Evolutionary conservation across 1,284 basidiomycete genomes (phyloP), one percentile per base, ranked within the genome.

Genomic region (Moniliophthora roreri): DNA sequence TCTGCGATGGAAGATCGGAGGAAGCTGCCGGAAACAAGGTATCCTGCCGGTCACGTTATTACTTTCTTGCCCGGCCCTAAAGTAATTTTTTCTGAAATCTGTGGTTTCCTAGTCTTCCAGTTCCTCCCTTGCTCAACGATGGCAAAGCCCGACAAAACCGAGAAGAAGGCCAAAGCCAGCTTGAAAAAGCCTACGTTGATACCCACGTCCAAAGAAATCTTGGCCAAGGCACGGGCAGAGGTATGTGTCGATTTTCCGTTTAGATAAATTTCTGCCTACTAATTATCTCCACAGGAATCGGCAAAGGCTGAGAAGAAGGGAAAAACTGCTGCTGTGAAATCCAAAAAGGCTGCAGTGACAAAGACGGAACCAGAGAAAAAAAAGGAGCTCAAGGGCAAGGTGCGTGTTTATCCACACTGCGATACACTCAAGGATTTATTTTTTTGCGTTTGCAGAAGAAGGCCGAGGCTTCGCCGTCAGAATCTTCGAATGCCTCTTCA

Each of bases 81-180:
- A 41, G 42, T n/a, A 6, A 20, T 24, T 50, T 40, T 37, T 36
- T 34, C 39, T 9, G n/a, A 13, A 15, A n/a, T 38, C 34, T 69
- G 65, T 37, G n/a, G 23, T 28, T 20, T 6, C 28, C 35, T 11
- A 16, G 26, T 23, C 28, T 53, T 53, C 53, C 56, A 55, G 53
- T 48, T 50, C 51, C 41, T 50, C 51, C 37, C 42, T 23, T 48
- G 44, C 37, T 36, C 60, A 34, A 72, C 77, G 76, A 50, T 50
- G 49, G 80, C 73, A 55, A 87, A 85, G 64, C 64, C 69, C 48
- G 73, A 76, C 55, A 81, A 81, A 65, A 77, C 50, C 21, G 53
- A 55, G 3, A 58, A 52, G 26, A 50, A 50, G 21, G 38, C 48
- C 37, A 50, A 50, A 28, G 16, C 48, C 37, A 40, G 26, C 28